These are phyloP conservation scores for Cryptomeria japonica DNA, from an alignment of 75 land plant genomes.

Conservation along the genomic window DNA sequence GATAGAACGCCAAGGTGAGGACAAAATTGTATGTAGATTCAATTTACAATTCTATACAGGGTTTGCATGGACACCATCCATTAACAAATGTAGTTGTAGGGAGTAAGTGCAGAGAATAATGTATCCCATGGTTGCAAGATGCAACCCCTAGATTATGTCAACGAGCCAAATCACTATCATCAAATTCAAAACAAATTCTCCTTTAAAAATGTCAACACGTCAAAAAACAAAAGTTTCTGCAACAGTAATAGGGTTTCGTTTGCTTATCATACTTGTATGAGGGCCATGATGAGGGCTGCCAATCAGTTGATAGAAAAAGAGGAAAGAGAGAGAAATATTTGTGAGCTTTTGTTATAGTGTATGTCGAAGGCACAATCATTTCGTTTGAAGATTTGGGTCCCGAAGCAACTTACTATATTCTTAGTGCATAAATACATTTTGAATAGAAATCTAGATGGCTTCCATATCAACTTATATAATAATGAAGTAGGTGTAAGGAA, in stretches of 20 bases:
- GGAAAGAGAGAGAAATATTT: neutral
- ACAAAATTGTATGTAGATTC: too few species aligned
- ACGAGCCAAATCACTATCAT: neutral
- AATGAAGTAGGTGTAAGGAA: too few species aligned
- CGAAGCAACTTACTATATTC: neutral
- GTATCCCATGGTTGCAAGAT: neutral
- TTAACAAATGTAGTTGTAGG: neutral
- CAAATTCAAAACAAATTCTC: neutral
- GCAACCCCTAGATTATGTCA: neutral
- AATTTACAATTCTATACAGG: too few species aligned
- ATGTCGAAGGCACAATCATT: neutral
- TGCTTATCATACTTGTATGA: neutral
- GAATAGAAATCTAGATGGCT: too few species aligned
- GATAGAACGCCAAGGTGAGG: too few species aligned
- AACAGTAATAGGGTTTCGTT: neutral
- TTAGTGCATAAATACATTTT: too few species aligned
- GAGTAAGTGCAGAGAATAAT: neutral
- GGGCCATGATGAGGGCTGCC: neutral
- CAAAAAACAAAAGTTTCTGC: neutral
- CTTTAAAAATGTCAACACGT: neutral
- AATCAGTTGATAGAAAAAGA: neutral
- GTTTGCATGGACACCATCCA: neutral
- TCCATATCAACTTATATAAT: too few species aligned
- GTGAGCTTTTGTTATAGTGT: neutral
- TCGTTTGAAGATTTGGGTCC: neutral